phyloP scores from a whole-genome alignment of 768 basidiomycete species.

The Xerocomellus dryophilus region DNA sequence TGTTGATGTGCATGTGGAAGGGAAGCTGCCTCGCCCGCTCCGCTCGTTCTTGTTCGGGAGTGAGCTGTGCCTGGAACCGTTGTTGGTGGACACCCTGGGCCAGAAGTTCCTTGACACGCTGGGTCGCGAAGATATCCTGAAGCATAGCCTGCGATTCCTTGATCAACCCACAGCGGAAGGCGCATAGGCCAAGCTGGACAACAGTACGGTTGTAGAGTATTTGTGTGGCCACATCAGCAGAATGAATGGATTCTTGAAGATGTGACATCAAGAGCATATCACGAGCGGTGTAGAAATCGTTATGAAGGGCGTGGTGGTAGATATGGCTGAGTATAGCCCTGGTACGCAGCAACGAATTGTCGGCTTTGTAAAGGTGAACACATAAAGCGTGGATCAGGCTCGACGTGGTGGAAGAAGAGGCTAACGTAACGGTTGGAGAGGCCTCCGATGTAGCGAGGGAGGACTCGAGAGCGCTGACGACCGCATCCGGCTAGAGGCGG shows the following conservation, averaged over 20 bases:
- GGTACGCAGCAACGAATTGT: conserved; percentile 88
- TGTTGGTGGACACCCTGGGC: conserved; percentile 96
- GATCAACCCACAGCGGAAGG: conserved; percentile 93
- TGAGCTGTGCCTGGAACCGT: conserved; percentile 72
- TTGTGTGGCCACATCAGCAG: conserved; percentile 94
- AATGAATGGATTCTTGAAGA: conserved; percentile 93
- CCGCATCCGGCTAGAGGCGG: conserved; percentile 77
- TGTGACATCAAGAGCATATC: conserved; percentile 99
- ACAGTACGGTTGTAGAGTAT: conserved; percentile 97
- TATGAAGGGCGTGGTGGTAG: conserved; percentile 94
- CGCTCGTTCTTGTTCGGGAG: conserved; percentile 94
- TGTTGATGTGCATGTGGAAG: conserved; percentile 99
- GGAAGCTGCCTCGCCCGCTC: conserved; percentile 95
- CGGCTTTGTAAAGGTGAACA: conserved; percentile 88
- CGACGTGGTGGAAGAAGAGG: conserved; percentile 54
- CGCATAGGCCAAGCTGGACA: conserved; percentile 94
- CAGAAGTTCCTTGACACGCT: conserved; percentile 94
- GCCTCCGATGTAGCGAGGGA: conserved; percentile 55
- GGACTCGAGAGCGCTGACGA: conserved; percentile 86
- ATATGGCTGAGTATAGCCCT: conserved; percentile 97
- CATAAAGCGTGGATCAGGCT: conserved; percentile 86
- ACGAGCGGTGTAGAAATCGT: conserved; percentile 93
- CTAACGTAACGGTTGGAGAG: conserved; percentile 61
- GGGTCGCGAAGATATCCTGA: conserved; percentile 94
- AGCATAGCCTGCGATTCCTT: conserved; percentile 90